Evolutionary conservation across 805 yeast genomes (phyloP).

Genomic region (Myxozyma sirexii): DNA sequence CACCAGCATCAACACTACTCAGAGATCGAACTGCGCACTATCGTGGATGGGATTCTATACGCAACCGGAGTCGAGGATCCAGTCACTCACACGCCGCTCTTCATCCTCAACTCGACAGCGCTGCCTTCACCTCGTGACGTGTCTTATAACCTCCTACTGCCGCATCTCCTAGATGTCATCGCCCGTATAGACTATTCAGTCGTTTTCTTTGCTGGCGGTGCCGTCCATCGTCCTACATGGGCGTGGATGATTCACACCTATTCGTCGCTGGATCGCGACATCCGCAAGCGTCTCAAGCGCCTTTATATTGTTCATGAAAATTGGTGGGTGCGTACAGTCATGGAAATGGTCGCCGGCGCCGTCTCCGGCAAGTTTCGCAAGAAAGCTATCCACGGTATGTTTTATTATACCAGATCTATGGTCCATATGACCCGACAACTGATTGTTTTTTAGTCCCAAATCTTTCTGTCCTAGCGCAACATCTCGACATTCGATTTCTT

Average conservation of each 20-base stretch:
- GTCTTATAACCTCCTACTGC: slow-evolving; percentile 56
- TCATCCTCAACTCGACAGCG: slow-evolving; percentile 79
- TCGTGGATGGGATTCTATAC: slow-evolving; percentile 27
- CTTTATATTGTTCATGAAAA: slow-evolving; percentile 85
- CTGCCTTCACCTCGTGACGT: slow-evolving; percentile 62
- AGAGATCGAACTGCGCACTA: slow-evolving; percentile 26
- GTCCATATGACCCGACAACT: background rate
- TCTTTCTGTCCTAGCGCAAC: slow-evolving; percentile 57
- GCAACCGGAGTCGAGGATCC: slow-evolving; percentile 67
- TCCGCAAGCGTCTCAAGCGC: slow-evolving; percentile 58
- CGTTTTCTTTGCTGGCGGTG: slow-evolving; percentile 81
- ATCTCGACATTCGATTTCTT: slow-evolving; percentile 73
- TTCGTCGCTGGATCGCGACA: slow-evolving; percentile 58
- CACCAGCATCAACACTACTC: background rate
- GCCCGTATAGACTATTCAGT: slow-evolving; percentile 68
- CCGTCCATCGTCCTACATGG: slow-evolving; percentile 63
- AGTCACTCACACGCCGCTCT: slow-evolving; percentile 66
- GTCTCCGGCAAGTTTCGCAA: slow-evolving; percentile 51
- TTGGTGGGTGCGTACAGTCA: slow-evolving; percentile 80
- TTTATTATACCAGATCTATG: slow-evolving; percentile 15
- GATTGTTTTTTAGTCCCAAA: slow-evolving; percentile 12
- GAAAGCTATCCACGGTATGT: slow-evolving; percentile 52
- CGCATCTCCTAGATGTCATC: slow-evolving; percentile 55
- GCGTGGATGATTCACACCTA: slow-evolving; percentile 68
- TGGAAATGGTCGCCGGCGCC: slow-evolving; percentile 69